These are phyloP conservation scores for Trichoderma semiorbis DNA, from an alignment of 2,329 filamentous ascomycete genomes.

Conservation along the genomic window DNA sequence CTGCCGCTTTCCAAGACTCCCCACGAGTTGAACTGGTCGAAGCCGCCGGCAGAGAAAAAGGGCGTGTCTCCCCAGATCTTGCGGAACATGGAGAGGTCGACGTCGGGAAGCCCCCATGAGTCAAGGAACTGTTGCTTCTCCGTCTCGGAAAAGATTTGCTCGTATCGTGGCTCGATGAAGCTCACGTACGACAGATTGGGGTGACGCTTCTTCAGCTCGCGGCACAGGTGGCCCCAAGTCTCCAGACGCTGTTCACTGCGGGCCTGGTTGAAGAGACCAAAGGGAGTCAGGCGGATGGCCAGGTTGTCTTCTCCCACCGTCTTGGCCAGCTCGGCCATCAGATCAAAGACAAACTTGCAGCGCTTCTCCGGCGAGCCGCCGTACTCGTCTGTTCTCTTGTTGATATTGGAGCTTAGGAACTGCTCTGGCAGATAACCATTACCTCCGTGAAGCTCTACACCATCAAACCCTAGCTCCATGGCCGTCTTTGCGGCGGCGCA, in stretches of 20 bases:
- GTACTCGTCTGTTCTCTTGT: constrained; percentile 36
- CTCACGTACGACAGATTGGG: constrained; percentile 51
- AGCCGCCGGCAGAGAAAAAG: constrained; percentile 55
- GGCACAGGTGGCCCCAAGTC: constrained; percentile 50
- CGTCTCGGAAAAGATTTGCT: constrained; percentile 47
- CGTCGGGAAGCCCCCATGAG: constrained; percentile 44
- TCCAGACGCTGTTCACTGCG: constrained; percentile 49
- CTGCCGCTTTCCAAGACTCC: constrained; percentile 41
- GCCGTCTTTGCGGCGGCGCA: constrained; percentile 39
- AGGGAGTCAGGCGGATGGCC: constrained; percentile 45
- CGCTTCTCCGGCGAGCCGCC: constrained; percentile 33
- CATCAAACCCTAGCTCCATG: constrained; percentile 51
- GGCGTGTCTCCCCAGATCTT: constrained; percentile 50
- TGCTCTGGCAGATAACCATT: constrained; percentile 41
- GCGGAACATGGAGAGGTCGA: constrained; percentile 47
- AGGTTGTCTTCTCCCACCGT: constrained; percentile 44
- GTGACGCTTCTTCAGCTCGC: constrained; percentile 42
- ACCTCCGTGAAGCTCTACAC: constrained; percentile 40
- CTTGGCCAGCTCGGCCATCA: constrained; percentile 44
- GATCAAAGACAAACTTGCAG: constrained; percentile 52
- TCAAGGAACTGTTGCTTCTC: constrained; percentile 49
- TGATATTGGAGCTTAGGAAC: constrained; percentile 37
- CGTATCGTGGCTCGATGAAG: constrained; percentile 54
- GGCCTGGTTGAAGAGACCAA: constrained; percentile 51
- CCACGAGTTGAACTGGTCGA: constrained; percentile 48